Percentiles rank a stretch among this genome's conserved stretches.
Conservation (phyloP, 345 rosid species). For the Eucalyptus cloeziana region DNA sequence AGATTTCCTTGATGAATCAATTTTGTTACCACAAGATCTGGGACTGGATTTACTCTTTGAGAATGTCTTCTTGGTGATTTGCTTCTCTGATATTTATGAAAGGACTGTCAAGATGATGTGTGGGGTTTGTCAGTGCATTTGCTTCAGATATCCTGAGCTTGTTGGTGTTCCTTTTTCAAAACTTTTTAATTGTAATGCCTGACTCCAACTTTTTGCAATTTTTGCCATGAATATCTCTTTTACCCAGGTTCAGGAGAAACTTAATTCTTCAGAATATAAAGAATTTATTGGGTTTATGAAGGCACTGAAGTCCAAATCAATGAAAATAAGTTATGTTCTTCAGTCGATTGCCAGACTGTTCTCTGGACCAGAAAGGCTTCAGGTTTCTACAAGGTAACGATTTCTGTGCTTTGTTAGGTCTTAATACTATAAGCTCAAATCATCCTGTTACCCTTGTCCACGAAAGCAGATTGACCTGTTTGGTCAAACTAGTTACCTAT, state of each 20-base stretch:
- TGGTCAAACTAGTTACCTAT: background rate
- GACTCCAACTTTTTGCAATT: background rate
- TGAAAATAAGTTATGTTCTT: constrained; percentile 41
- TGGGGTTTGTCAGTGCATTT: background rate
- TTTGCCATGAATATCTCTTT: background rate
- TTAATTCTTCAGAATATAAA: constrained; percentile 61
- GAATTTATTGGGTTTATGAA: constrained; percentile 78
- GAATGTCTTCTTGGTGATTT: background rate
- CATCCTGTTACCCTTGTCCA: background rate
- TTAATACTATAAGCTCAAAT: background rate
- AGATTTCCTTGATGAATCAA: background rate
- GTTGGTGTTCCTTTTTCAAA: background rate
- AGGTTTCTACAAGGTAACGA: constrained; percentile 61
- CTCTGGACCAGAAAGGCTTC: constrained; percentile 48
- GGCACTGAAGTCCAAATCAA: constrained; percentile 75
- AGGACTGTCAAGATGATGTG: background rate
- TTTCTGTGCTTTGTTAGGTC: background rate
- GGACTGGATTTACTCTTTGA: background rate
- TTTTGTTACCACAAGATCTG: background rate
- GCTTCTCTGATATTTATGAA: background rate
- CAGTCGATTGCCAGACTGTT: constrained; percentile 57
- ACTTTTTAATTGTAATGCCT: background rate
- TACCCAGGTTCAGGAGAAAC: constrained; percentile 61
- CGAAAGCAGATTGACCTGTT: background rate
- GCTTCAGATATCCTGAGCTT: background rate